Percentiles rank a stretch among this genome's conserved stretches.
Evolutionary conservation across 2,329 filamentous ascomycete genomes (phyloP).

Genomic region (Penicillium sp.): DNA sequence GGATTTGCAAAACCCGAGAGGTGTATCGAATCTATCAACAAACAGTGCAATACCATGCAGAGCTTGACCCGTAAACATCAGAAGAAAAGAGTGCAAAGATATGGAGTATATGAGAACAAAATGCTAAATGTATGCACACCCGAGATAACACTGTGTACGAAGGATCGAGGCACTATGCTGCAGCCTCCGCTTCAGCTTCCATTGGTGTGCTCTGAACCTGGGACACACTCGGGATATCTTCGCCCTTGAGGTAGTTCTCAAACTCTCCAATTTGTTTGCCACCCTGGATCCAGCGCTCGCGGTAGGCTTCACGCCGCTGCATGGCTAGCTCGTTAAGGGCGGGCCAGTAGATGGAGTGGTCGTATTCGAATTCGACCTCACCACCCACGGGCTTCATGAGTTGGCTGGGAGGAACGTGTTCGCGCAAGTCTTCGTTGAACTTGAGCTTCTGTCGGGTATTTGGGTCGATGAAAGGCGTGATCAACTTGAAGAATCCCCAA

Average conservation of each 20-base stretch:
- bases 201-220: conserved; percentile 27
- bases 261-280: conserved; percentile 83
- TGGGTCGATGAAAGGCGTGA: conserved; percentile 95
- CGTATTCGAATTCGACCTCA: conserved; percentile 85
- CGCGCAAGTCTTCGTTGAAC: conserved; percentile 88
- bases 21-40: conserved; percentile 10
- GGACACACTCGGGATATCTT: conserved; percentile 43
- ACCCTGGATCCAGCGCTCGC: conserved; percentile 73
- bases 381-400: conserved; percentile 79
- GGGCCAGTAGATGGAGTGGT: conserved; percentile 88
- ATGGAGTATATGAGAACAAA: conserved; percentile 2
- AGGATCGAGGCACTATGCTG: background rate
- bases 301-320: conserved; percentile 63
- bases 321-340: conserved; percentile 72
- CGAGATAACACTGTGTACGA: background rate
- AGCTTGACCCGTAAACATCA: background rate
- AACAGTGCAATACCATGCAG: conserved; percentile 3
- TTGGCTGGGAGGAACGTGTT: conserved; percentile 79
- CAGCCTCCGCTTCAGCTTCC: background rate
- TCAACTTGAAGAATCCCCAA: conserved; percentile 91
- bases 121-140: background rate
- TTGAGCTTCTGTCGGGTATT: conserved; percentile 92
- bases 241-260: conserved; percentile 85
- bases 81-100: background rate
- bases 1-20: conserved; percentile 7